Evolutionary conservation across 306 rosid species (phyloP).

Genomic region (Sicyos baderoa): DNA sequence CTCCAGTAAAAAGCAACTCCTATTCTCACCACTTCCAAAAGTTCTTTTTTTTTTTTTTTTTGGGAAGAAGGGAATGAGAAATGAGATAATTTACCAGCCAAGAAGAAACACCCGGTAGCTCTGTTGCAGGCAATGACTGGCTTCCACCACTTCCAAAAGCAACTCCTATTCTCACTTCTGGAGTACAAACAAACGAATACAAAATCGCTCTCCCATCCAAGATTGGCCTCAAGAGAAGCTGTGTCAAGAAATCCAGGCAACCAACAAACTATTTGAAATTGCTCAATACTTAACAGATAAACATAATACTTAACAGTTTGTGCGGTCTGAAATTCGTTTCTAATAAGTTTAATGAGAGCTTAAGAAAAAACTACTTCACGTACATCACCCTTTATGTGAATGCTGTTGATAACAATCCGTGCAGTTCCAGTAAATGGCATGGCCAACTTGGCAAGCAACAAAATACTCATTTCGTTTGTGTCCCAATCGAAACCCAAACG

Average conservation of each 20-base stretch:
- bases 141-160: constrained; percentile 98
- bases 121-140: constrained; percentile 92
- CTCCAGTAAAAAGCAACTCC: neutral
- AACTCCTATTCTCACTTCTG: constrained; percentile 86
- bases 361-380: constrained; percentile 30
- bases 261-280: constrained; percentile 6
- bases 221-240: constrained; percentile 73
- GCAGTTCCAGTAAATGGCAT: constrained; percentile 86
- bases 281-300: constrained; percentile 7
- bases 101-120: constrained; percentile 83
- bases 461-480: constrained; percentile 78
- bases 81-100: constrained; percentile 62
- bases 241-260: constrained; percentile 33
- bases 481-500: constrained; percentile 91
- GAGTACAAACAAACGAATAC: constrained; percentile 71
- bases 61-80: neutral
- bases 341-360: neutral
- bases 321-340: neutral
- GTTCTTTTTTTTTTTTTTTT: neutral
- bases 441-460: constrained; percentile 81
- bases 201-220: constrained; percentile 72
- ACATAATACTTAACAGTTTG: neutral
- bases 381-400: constrained; percentile 96
- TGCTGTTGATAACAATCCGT: constrained; percentile 82
- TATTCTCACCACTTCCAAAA: too few relatives aligned